Base-by-base conservation (phyloP, 2,329 filamentous ascomycete genomes). In the Calonectria honghensis region DNA sequence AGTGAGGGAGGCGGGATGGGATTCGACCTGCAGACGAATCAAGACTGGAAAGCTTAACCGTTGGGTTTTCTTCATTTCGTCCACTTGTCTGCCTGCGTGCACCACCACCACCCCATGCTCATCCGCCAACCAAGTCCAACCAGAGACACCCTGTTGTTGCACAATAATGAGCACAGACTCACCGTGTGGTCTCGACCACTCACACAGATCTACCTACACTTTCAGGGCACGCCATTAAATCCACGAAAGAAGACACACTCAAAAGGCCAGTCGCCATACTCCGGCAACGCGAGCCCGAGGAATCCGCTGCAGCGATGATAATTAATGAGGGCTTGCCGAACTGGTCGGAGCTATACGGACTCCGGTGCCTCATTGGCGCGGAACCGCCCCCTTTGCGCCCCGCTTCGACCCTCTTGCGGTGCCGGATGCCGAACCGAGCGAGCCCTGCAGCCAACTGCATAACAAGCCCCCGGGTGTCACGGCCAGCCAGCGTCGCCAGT, bases 401-500 rank as follows among this genome's bases (percentile, higher is more conserved):
- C 37, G 24, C 61, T 31, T 64, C 61, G 13, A 29, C 61, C 37
- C 39, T 31, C 7, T n/a, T 64, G 16, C n/a, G 61, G 39, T 64
- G 61, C 61, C 61, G 61, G 61, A 20, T 64, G 61, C 61, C 61
- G 61, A 64, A 64, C 37, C 61, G 61, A 64, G 61, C 61, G 51
- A 54, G 51, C 31, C 51, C 31, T 54, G 45, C 45, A 48, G 45
- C 45, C 45, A 48, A 48, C 45, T 48, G 45, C 45, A 48, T 48
- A 24, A 24, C 45, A 24, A 48, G 45, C 57, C 52, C 51, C 52
- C 52, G 52, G 52, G 29, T 57, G 29, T 57, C 52, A 57, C 52
- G 52, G 52, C 52, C 52, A 29, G 24, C 35, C 35, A 32, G 68
- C 13, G 48, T 54, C 70, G 85, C 57, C 57, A 63, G 39, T 35